A percentile compares a stretch with the other conserved stretches of the same genome.
Evolutionary conservation across 805 yeast species (phyloP).

Genomic region (Ascoidea asiatica): DNA sequence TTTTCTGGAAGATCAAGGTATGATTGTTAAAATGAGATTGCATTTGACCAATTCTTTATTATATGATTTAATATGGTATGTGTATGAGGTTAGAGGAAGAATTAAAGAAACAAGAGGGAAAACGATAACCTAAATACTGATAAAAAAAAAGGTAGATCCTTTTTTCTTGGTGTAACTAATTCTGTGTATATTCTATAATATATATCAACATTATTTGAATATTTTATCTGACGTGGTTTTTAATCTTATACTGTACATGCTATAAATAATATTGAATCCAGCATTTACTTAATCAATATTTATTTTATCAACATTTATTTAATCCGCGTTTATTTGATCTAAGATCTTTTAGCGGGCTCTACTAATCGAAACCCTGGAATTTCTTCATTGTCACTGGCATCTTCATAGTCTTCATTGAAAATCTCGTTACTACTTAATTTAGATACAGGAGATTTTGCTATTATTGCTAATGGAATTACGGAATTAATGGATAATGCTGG

Average conservation of each 20-base stretch:
- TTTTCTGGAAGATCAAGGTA: slow-evolving; percentile 59
- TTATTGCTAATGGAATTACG: too few relatives aligned
- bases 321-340: too few relatives aligned
- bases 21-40: slow-evolving; percentile 79
- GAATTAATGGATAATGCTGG: too few relatives aligned
- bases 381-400: too few relatives aligned
- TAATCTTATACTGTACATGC: slow-evolving; percentile 10
- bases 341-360: too few relatives aligned
- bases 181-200: slow-evolving; percentile 8
- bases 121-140: neutral
- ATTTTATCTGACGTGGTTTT: slow-evolving; percentile 4
- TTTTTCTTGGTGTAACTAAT: slow-evolving; percentile 7
- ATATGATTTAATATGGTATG: slow-evolving; percentile 87
- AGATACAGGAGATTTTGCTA: too few relatives aligned
- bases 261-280: slow-evolving; percentile 7
- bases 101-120: slow-evolving; percentile 19
- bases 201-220: neutral
- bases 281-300: slow-evolving; percentile 3
- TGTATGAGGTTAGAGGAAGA: slow-evolving; percentile 84
- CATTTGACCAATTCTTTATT: slow-evolving; percentile 85
- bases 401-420: too few relatives aligned
- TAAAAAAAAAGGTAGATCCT: slow-evolving; percentile 8
- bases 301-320: too few relatives aligned
- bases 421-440: too few relatives aligned
- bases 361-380: too few relatives aligned